These are phyloP conservation scores for Neurospora sp. DNA, from an alignment of 495 filamentous ascomycete species.

Conservation along the genomic window DNA sequence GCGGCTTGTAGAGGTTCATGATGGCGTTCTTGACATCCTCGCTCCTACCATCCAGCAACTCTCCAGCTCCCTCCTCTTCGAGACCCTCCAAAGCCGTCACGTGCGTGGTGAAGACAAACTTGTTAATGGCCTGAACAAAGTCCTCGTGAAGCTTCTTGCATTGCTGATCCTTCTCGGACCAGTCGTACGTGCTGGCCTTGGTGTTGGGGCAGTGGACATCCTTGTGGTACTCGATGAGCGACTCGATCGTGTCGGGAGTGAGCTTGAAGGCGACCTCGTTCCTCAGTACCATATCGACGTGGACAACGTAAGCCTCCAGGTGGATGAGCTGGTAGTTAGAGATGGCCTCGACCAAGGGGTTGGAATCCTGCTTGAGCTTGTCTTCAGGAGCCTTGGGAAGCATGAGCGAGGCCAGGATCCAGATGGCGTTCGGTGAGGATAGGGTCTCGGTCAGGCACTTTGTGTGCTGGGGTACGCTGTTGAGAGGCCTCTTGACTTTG, in stretches of 20 bases:
- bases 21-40: constrained; percentile 89
- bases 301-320: constrained; percentile 95
- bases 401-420: constrained; percentile 92
- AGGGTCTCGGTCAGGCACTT: constrained; percentile 95
- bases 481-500: constrained; percentile 92
- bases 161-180: constrained; percentile 93
- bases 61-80: constrained; percentile 94
- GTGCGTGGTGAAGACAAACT: constrained; percentile 88
- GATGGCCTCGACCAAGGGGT: constrained; percentile 82
- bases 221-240: constrained; percentile 93
- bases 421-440: constrained; percentile 84
- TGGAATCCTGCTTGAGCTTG: constrained; percentile 73
- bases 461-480: constrained; percentile 94
- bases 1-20: constrained; percentile 74
- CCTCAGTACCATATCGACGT: constrained; percentile 96
- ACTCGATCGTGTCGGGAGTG: constrained; percentile 91
- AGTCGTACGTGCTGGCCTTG: constrained; percentile 82
- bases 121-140: constrained; percentile 95
- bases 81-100: constrained; percentile 87
- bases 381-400: constrained; percentile 83
- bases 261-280: constrained; percentile 99
- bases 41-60: constrained; percentile 82
- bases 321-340: constrained; percentile 93
- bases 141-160: constrained; percentile 97
- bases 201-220: constrained; percentile 90